phyloP scores from a whole-genome alignment of 352 stramenopile species.

The Peronosclerospora sorghi region DNA sequence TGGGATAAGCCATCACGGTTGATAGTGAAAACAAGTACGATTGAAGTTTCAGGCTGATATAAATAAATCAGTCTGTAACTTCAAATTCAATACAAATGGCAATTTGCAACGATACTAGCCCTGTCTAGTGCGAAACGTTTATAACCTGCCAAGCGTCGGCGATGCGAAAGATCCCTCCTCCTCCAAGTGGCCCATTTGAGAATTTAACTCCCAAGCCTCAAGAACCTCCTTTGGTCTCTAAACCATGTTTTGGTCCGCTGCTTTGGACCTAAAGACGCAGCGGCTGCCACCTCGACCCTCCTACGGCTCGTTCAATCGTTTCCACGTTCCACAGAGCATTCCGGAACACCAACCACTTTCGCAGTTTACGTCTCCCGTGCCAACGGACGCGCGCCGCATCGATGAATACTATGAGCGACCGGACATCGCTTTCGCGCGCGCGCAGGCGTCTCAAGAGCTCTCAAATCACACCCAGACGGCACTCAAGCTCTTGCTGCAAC shows the following conservation, averaged over 20 bases:
- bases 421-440: slow-evolving; percentile 16
- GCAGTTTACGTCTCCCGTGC: slow-evolving; percentile 42
- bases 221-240: too few species aligned
- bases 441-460: slow-evolving; percentile 15
- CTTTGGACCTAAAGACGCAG: slow-evolving; percentile 49
- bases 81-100: too few species aligned
- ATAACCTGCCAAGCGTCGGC: too few species aligned
- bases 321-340: slow-evolving; percentile 66
- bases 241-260: slow-evolving; percentile 69
- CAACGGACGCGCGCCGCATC: slow-evolving; percentile 7
- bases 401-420: slow-evolving; percentile 23
- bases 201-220: too few species aligned
- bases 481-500: slow-evolving; percentile 26
- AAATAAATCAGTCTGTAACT: too few species aligned
- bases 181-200: too few species aligned
- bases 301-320: slow-evolving; percentile 59
- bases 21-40: too few species aligned
- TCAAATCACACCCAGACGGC: slow-evolving; percentile 17
- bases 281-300: slow-evolving; percentile 15
- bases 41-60: too few species aligned
- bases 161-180: too few species aligned
- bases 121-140: too few species aligned
- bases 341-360: slow-evolving; percentile 57
- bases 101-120: too few species aligned
- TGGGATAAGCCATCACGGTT: too few species aligned